Percentiles rank a stretch among this genome's conserved stretches.
phyloP scores from a whole-genome alignment of 192 early-diverging fungal genomes.

The Allomyces arbusculus region DNA sequence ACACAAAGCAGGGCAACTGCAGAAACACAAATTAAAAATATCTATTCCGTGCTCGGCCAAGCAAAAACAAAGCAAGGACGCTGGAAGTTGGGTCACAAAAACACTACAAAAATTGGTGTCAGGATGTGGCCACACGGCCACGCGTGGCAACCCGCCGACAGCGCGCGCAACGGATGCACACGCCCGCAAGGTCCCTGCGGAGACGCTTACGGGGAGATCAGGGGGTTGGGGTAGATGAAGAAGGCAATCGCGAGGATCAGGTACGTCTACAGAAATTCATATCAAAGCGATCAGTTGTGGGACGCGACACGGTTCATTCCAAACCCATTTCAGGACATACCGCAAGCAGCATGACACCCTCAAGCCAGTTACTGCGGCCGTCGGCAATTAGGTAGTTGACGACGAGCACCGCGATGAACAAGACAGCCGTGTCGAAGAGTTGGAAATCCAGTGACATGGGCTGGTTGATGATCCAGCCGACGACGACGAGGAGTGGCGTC shows the following conservation, averaged over 20 bases:
- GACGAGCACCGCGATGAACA: slow-evolving; percentile 62
- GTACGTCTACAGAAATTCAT: slow-evolving; percentile 22
- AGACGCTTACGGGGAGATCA: slow-evolving; percentile 26
- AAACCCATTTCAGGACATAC: background rate
- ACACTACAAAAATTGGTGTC: too few species aligned
- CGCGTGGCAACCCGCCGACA: too few species aligned
- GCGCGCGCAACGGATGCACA: too few species aligned
- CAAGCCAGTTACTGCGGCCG: slow-evolving; percentile 81
- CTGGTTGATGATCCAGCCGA: slow-evolving; percentile 65
- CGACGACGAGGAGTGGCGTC: slow-evolving; percentile 41
- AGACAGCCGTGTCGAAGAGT: slow-evolving; percentile 54
- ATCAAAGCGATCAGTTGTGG: too few species aligned
- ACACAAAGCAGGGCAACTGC: too few species aligned
- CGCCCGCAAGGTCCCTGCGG: too few species aligned
- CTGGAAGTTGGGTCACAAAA: too few species aligned
- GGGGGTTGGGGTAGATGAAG: slow-evolving; percentile 53
- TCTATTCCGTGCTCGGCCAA: too few species aligned
- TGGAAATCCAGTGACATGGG: slow-evolving; percentile 70
- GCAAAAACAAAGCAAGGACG: too few species aligned
- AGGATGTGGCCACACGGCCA: too few species aligned
- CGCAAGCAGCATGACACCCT: slow-evolving; percentile 61
- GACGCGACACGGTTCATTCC: too few species aligned
- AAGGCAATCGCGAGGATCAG: slow-evolving; percentile 66
- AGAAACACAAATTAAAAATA: too few species aligned
- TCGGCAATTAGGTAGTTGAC: slow-evolving; percentile 63